Conservation (phyloP, 352 stramenopile species). For the Peronospora farinosa region DNA sequence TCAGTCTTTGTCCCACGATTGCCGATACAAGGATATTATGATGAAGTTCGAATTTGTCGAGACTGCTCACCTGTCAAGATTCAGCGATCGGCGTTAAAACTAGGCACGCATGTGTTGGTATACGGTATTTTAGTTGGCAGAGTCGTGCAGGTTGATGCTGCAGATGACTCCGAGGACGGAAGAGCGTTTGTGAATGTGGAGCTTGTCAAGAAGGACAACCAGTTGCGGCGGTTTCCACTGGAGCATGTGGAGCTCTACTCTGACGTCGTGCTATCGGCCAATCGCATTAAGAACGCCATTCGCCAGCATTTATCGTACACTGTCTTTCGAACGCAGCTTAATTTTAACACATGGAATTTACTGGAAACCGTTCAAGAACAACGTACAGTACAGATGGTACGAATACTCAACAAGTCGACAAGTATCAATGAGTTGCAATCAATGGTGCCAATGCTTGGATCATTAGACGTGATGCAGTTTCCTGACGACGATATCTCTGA, state of each 20-base stretch:
- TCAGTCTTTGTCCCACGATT: slow-evolving; percentile 67
- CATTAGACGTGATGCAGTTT: slow-evolving; percentile 56
- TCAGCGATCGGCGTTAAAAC: slow-evolving; percentile 54
- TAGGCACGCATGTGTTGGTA: slow-evolving; percentile 66
- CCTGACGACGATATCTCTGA: slow-evolving; percentile 42
- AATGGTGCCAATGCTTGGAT: slow-evolving; percentile 68
- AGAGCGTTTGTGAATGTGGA: slow-evolving; percentile 57
- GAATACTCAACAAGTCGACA: slow-evolving; percentile 80
- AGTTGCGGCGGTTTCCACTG: slow-evolving; percentile 45
- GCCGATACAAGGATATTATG: slow-evolving; percentile 79
- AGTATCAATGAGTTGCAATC: slow-evolving; percentile 77
- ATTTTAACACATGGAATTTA: slow-evolving; percentile 84
- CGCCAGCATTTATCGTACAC: slow-evolving; percentile 60
- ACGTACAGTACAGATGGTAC: slow-evolving; percentile 76
- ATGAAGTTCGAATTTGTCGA: slow-evolving; percentile 74
- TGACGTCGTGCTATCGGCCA: slow-evolving; percentile 66
- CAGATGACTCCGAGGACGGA: slow-evolving; percentile 49
- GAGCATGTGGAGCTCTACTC: slow-evolving; percentile 77
- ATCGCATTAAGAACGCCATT: slow-evolving; percentile 78
- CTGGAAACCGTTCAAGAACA: slow-evolving; percentile 79
- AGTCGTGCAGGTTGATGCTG: slow-evolving; percentile 58
- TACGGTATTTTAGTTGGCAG: slow-evolving; percentile 62
- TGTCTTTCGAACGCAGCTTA: slow-evolving; percentile 76
- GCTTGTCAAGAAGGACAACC: slow-evolving; percentile 42
- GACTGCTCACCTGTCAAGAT: slow-evolving; percentile 75